phyloP scores from a whole-genome alignment of 805 yeast species.

The Saccharomyces cerevisiae region DNA sequence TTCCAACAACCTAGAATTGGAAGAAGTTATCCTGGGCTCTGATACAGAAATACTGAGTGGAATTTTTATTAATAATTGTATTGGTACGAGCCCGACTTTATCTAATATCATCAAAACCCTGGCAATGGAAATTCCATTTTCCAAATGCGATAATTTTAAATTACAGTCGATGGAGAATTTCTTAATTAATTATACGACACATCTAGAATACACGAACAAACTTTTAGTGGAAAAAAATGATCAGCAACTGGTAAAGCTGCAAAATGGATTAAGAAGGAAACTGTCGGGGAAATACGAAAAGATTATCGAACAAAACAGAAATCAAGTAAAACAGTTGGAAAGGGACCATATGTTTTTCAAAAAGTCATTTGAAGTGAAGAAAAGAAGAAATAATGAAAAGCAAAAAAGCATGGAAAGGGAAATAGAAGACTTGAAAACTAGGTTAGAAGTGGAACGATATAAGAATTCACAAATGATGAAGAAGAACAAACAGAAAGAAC shows the following conservation, averaged over 20 bases:
- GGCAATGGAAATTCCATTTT: constrained; percentile 43
- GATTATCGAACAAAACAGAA: constrained; percentile 4
- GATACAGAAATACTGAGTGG: constrained; percentile 40
- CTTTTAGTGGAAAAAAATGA: constrained; percentile 11
- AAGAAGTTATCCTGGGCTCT: constrained; percentile 38
- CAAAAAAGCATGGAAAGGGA: constrained; percentile 10
- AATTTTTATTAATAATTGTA: constrained; percentile 45
- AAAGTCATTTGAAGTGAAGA: constrained; percentile 1
- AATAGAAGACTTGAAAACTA: constrained; percentile 15
- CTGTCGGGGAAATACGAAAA: constrained; percentile 9
- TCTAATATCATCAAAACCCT: constrained; percentile 45
- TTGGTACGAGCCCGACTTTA: constrained; percentile 45
- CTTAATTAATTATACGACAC: constrained; percentile 36
- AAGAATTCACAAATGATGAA: constrained; percentile 6
- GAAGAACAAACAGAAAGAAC: neutral
- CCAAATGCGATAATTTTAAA: constrained; percentile 48
- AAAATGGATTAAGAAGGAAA: constrained; percentile 8
- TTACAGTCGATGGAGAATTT: constrained; percentile 46
- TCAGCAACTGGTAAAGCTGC: constrained; percentile 8
- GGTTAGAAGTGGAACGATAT: constrained; percentile 13
- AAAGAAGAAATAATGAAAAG: constrained; percentile 5
- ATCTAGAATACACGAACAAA: constrained; percentile 10
- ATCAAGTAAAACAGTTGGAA: constrained; percentile 5
- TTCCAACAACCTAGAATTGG: constrained; percentile 35
- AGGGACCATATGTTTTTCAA: constrained; percentile 3